Evolutionary conservation across 768 basidiomycete species (phyloP).

Genomic region (Rhodotorula taiwanensis): DNA sequence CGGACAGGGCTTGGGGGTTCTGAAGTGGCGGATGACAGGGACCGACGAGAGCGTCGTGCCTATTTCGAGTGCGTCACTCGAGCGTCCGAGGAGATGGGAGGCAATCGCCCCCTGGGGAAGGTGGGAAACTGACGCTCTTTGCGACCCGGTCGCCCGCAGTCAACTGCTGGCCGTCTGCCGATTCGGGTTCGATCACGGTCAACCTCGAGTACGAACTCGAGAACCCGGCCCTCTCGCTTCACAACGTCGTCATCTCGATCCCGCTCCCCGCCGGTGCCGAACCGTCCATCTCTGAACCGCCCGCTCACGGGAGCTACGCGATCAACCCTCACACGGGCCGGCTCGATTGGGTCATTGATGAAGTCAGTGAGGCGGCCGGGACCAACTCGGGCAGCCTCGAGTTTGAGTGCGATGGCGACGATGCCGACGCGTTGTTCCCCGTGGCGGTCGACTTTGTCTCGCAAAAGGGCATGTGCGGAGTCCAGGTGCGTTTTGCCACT

Average conservation of each 20-base stretch:
- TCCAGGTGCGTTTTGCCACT: constrained; percentile 52
- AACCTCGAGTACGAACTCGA: constrained; percentile 97
- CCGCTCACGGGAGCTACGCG: constrained; percentile 56
- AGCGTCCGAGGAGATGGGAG: too few species aligned
- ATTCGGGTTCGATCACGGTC: constrained; percentile 86
- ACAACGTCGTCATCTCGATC: constrained; percentile 81
- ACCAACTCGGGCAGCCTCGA: constrained; percentile 74
- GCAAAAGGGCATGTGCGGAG: constrained; percentile 70
- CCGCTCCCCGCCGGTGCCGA: constrained; percentile 83
- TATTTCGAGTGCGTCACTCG: constrained; percentile 65
- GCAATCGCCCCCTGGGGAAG: too few species aligned
- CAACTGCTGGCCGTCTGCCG: constrained; percentile 94
- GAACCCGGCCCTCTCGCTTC: constrained; percentile 66
- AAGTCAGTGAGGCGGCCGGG: constrained; percentile 57
- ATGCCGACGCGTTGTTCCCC: constrained; percentile 81
- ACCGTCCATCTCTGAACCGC: constrained; percentile 61
- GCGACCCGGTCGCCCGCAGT: too few species aligned
- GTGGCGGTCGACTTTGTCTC: constrained; percentile 75
- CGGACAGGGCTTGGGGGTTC: constrained; percentile 68
- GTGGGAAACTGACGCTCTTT: too few species aligned
- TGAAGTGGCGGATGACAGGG: constrained; percentile 86
- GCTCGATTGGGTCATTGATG: constrained; percentile 75
- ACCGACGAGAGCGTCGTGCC: constrained; percentile 89
- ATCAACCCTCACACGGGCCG: constrained; percentile 71
- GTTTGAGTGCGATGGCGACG: constrained; percentile 79